A percentile compares a stretch with the other conserved stretches of the same genome.
phyloP scores from a whole-genome alignment of 2,329 filamentous ascomycete species.

The Cladosporium colombiae region DNA sequence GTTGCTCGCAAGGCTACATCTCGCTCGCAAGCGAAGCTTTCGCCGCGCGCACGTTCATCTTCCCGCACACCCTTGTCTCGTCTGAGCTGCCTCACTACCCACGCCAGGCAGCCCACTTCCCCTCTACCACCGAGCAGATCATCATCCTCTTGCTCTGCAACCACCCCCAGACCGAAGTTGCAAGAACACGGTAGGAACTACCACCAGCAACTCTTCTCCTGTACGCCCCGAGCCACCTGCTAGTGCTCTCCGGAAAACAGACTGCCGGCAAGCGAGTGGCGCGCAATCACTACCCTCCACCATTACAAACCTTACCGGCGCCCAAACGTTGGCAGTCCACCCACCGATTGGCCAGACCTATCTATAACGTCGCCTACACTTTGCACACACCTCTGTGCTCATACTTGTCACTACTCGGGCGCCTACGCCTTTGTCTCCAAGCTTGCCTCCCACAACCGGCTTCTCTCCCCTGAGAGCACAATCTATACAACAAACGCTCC shows the following conservation, averaged over 20 bases:
- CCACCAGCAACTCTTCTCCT: not conserved
- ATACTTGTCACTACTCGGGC: not conserved
- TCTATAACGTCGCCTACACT: slow-evolving; percentile 2
- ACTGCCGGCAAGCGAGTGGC: slow-evolving; percentile 5
- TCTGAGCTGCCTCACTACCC: not conserved
- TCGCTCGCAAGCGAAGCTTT: not conserved
- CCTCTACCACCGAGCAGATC: not conserved
- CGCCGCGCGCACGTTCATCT: not conserved
- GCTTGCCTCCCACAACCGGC: not conserved
- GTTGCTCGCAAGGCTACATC: not conserved
- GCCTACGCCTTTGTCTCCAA: not conserved
- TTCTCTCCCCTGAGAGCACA: not conserved
- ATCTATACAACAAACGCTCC: not conserved
- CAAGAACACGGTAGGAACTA: not conserved
- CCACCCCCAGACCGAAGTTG: not conserved
- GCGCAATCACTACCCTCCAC: not conserved
- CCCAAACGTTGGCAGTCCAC: slow-evolving; percentile 10
- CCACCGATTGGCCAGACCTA: slow-evolving; percentile 3
- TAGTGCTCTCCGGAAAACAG: not conserved
- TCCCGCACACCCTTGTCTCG: not conserved
- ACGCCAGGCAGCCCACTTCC: slow-evolving; percentile 3
- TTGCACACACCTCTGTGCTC: not conserved
- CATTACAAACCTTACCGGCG: slow-evolving; percentile 5
- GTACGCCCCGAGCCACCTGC: not conserved
- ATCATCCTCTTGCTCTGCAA: not conserved